Percentiles rank a stretch among this genome's conserved stretches.
Conservation (phyloP, 2,329 filamentous ascomycete species). For the Ascochyta fabae region DNA sequence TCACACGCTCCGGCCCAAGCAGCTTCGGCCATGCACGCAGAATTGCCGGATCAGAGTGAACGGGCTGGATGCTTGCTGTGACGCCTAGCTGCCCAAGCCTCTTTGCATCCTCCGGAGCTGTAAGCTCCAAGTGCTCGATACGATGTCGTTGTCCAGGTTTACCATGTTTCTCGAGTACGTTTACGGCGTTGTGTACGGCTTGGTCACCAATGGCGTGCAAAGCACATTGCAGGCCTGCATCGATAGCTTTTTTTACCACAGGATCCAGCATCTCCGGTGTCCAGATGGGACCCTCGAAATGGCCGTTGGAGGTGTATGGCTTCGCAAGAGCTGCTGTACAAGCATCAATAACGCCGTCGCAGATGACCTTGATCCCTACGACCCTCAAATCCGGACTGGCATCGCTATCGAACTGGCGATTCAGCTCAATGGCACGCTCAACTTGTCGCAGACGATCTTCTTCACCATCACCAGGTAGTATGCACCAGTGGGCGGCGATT, state of each 20-base stretch:
- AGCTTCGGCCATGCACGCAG: constrained; percentile 66
- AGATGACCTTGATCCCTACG: constrained; percentile 69
- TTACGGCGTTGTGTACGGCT: constrained; percentile 64
- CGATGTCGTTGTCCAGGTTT: constrained; percentile 61
- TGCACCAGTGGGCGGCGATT: constrained; percentile 64
- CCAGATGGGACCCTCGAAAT: constrained; percentile 62
- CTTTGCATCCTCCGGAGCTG: constrained; percentile 60
- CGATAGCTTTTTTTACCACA: constrained; percentile 62
- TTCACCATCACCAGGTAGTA: constrained; percentile 55
- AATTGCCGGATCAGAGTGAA: constrained; percentile 80
- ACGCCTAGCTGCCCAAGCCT: constrained; percentile 66
- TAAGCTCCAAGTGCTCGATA: constrained; percentile 70
- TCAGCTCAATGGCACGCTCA: constrained; percentile 58
- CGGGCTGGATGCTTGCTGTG: constrained; percentile 91
- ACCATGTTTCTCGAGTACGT: constrained; percentile 58
- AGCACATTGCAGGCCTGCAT: constrained; percentile 64
- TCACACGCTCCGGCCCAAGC: constrained; percentile 61
- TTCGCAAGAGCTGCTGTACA: constrained; percentile 68
- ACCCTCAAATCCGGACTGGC: constrained; percentile 59
- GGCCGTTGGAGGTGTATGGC: constrained; percentile 61
- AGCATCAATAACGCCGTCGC: constrained; percentile 69
- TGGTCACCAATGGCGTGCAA: constrained; percentile 71
- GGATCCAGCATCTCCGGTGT: constrained; percentile 58
- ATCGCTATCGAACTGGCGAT: constrained; percentile 52
- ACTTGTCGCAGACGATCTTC: constrained; percentile 58